Base-by-base conservation (phyloP, 2,329 filamentous ascomycete species). In the Neonectria hederae region DNA sequence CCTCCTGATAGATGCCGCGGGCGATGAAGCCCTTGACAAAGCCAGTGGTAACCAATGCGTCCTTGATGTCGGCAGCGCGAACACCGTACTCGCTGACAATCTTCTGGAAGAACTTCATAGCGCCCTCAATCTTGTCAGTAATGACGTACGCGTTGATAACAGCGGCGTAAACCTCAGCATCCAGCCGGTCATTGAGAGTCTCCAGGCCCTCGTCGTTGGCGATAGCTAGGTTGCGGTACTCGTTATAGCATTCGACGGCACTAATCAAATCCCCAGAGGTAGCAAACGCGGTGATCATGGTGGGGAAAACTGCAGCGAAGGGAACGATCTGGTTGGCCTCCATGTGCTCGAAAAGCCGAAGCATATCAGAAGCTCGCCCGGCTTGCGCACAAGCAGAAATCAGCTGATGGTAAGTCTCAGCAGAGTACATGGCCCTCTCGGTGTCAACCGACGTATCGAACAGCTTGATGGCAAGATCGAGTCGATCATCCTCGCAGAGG, bases 211-310 rank as follows among this genome's bases (percentile, higher is more conserved):
- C 88, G 77, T 97, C 92, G 76, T 96, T 87, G 42, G 91, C 89
- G 56, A 98, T 88, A n/a, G 95, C 94, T 45, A 97, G 84, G 49
- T 89, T 87, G 75, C 93, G 93, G 84, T 98, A 98, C 79, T 97
- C 93, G 69, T 97, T 95, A 81, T 97, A 99, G 80, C 93, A 94
- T 77, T 97, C 94, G 7, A 98, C 92, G 21, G 94, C 96, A 71
- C 92, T 97, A 72, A 90, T 85, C 48, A 98, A 82, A 76, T 98
- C 94, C 54, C 94, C 92, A 11, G 87, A 87, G 45, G 87, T 87
- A 65, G 93, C 93, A 76, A 97, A 98, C 0, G 94, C 94, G n/a
- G 92, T 90, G 77, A 99, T 97, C 92, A 99, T 97, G 19, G 90
- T 87, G 1, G 94, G 92, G 80, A 97, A 98, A 56, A 95, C 92